Base-by-base conservation (phyloP, 73 alveolate genomes). In the Paramecium bursaria region DNA sequence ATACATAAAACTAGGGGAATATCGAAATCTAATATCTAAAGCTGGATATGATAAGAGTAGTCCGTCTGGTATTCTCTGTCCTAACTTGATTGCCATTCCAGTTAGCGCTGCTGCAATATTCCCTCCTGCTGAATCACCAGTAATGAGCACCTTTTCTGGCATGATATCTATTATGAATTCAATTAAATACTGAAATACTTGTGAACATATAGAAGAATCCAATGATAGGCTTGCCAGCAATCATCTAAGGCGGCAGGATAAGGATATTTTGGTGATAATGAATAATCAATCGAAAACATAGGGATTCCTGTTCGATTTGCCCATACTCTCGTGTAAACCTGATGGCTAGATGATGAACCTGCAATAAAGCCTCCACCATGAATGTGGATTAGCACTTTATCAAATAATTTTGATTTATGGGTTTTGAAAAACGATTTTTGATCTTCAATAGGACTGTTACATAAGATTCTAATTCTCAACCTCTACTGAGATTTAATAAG, bases 341-440 rank as follows among this genome's bases (percentile, higher is more conserved):
- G 92, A 49, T 93, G 96, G 17, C 92, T 49, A 0, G 91, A 90
- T 22, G 95, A 73, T n/a, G 93, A 67, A 85, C 82, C 75, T 9
- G 96, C 87, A 0, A 94, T 85, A 73, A 95, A 95, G 22, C 98
- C 98, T 31, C 99, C 99, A 57, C 99, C 99, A 85, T 94, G 98
- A 82, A 95, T 52, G 50, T 94, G 97, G 22, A 95, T 73, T 13
- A 90, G 14, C 26, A 80, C 53, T 13, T 85, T 86, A 23, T 79
- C 86, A 46, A 29, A 54, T 23, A 55, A 49, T 48, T 54, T 14
- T 17, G 27, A 74, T 42, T 79, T 15, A 29, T 35, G 30, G 0
- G 26, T 35, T 50, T 73, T 67, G 19, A 57, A 67, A 30, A 67
- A 67, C 90, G 86, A 85, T 19, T 49, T 46, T 0, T 60, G 31